Percentiles rank a stretch among this genome's conserved stretches.
Evolutionary conservation across 768 basidiomycete genomes (phyloP).

Genomic region (Calvatia gigantea): DNA sequence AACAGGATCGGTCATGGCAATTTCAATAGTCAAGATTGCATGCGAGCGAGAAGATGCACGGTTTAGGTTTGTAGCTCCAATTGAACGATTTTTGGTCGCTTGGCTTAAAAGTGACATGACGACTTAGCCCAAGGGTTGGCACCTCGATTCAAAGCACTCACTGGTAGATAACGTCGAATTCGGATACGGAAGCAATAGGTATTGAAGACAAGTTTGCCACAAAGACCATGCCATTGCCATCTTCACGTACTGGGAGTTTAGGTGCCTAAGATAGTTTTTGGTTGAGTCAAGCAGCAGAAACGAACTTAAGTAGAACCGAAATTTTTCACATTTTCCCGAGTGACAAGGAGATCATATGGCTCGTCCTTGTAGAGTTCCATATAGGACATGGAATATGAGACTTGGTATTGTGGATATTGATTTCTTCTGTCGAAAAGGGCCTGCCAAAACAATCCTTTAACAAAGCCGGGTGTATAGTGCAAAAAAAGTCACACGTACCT

Average conservation of each 20-base stretch:
- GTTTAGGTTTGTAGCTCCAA: constrained; percentile 85
- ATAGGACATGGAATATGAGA: constrained; percentile 61
- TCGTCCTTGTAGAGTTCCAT: constrained; percentile 95
- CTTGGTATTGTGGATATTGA: constrained; percentile 34
- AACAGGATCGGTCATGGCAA: constrained; percentile 50
- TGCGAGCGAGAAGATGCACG: constrained; percentile 84
- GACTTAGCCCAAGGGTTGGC: constrained; percentile 1
- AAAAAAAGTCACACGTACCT: constrained; percentile 39
- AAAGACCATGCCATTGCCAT: constrained; percentile 50
- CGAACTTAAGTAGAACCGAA: constrained; percentile 19
- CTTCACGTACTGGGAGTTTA: constrained; percentile 52
- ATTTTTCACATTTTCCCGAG: constrained; percentile 65
- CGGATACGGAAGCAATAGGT: constrained; percentile 35
- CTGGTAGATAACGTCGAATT: constrained; percentile 47
- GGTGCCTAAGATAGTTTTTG: constrained; percentile 32
- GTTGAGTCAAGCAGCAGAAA: constrained; percentile 4
- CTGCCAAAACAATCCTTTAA: constrained; percentile 25
- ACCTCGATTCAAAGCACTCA: constrained; percentile 21
- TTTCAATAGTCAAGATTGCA: constrained; percentile 76
- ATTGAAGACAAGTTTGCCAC: constrained; percentile 48
- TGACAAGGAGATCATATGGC: constrained; percentile 80
- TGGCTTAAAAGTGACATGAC: constrained; percentile 34
- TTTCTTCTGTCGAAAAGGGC: constrained; percentile 54
- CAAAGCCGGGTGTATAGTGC: not conserved
- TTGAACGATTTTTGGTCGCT: constrained; percentile 76